Conservation (phyloP, 257 asterid genomes). For the Fraxinus anomala region DNA sequence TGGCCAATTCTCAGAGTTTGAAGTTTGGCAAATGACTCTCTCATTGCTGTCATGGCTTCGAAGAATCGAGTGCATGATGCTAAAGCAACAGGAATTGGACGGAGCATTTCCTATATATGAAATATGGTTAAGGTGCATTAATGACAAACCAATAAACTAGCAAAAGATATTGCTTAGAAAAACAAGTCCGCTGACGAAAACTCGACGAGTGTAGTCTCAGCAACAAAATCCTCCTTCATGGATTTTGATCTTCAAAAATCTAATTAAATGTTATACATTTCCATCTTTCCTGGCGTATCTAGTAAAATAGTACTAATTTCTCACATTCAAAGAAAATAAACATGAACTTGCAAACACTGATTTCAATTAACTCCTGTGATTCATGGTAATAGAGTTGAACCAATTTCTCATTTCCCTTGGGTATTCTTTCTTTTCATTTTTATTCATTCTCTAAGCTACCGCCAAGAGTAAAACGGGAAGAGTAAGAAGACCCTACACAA, state of each 20-base stretch:
- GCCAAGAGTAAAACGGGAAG: neutral
- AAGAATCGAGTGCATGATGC: conserved; percentile 97
- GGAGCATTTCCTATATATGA: conserved; percentile 75
- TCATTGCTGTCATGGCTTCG: conserved; percentile 97
- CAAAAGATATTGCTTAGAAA: neutral
- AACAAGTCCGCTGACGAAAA: neutral
- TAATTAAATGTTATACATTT: neutral
- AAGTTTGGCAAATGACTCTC: conserved; percentile 84
- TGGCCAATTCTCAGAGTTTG: conserved; percentile 80
- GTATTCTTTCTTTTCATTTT: neutral
- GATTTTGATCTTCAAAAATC: neutral
- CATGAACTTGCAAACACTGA: neutral
- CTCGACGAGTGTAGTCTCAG: neutral
- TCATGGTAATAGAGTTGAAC: neutral
- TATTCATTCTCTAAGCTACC: neutral
- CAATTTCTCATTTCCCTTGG: neutral
- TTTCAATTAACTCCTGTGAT: neutral
- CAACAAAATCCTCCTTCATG: neutral
- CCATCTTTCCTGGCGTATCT: neutral
- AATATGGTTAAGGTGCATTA: conserved; percentile 18
- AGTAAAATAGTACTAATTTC: neutral
- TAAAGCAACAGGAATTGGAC: conserved; percentile 96
- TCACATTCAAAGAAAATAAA: neutral
- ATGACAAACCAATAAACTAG: neutral
- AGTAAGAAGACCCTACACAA: neutral